These are phyloP conservation scores for Chondrus crispus DNA, from an alignment of 23 red algal species.

Conservation along the genomic window DNA sequence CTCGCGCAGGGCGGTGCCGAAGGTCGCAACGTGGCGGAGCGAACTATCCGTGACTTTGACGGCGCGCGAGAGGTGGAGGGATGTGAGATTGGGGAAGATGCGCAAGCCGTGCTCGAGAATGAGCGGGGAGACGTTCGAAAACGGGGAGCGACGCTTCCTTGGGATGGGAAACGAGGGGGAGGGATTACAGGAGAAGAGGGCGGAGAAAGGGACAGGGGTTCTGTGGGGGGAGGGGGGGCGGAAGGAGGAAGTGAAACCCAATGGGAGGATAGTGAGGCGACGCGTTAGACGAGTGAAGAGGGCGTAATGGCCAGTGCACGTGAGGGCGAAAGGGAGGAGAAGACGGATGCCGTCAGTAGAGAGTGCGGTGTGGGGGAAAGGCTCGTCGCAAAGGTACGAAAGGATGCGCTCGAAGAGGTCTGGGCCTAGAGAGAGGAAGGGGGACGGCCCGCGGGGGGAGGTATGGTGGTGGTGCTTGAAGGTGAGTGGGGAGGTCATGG, in stretches of 20 bases:
- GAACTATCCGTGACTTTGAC: neutral
- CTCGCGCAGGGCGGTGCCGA: neutral
- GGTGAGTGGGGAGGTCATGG: neutral
- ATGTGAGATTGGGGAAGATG: neutral
- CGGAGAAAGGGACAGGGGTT: too few species aligned
- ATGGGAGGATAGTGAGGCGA: neutral
- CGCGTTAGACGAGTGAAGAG: neutral
- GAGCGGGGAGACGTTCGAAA: too few species aligned
- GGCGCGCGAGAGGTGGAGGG: neutral
- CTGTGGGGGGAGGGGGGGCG: too few species aligned
- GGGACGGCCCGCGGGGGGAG: neutral
- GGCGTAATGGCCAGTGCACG: slow-evolving; percentile 13
- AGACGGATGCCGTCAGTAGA: slow-evolving; percentile 29
- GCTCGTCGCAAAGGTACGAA: slow-evolving; percentile 3
- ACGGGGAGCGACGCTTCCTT: too few species aligned
- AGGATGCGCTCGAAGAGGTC: slow-evolving; percentile 42
- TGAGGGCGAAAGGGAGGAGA: slow-evolving; percentile 47
- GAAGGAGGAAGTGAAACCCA: slow-evolving; percentile 28
- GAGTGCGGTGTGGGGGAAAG: neutral
- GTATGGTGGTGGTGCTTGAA: neutral
- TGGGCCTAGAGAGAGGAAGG: slow-evolving; percentile 26
- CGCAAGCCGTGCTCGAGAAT: neutral
- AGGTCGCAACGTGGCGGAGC: neutral
- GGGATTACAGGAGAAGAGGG: too few species aligned
- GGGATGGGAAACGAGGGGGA: too few species aligned